A percentile compares a stretch with the other conserved stretches of the same genome.
phyloP scores from a whole-genome alignment of 2,329 filamentous ascomycete species.

The Sclerotiophoma versabilis region DNA sequence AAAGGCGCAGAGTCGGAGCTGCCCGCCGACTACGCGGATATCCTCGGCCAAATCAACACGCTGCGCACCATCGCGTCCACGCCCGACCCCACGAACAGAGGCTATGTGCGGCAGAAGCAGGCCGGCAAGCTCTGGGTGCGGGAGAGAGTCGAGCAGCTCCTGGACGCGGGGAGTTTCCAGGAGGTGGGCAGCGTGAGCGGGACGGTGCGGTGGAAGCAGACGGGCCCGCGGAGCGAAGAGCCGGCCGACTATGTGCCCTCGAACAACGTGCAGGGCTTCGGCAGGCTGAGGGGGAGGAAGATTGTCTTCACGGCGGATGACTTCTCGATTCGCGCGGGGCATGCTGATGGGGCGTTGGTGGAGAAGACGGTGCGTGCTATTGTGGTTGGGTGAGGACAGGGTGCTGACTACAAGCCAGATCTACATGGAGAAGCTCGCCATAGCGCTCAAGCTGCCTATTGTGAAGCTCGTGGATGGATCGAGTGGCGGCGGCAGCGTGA shows the following conservation, averaged over 20 bases:
- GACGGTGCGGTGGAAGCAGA: constrained; percentile 64
- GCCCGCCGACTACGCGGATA: constrained; percentile 68
- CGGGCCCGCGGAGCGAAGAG: constrained; percentile 54
- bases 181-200: constrained; percentile 69
- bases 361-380: constrained; percentile 57
- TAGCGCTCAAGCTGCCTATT: constrained; percentile 65
- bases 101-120: constrained; percentile 69
- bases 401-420: constrained; percentile 43
- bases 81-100: constrained; percentile 61
- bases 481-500: constrained; percentile 68
- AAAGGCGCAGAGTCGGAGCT: constrained; percentile 52
- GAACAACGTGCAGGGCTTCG: constrained; percentile 69
- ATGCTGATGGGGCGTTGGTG: constrained; percentile 67
- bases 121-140: constrained; percentile 71
- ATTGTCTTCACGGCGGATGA: constrained; percentile 70
- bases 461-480: constrained; percentile 70
- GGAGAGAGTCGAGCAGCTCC: constrained; percentile 65
- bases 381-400: too few species aligned
- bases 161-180: constrained; percentile 63
- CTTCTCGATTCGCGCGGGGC: constrained; percentile 68
- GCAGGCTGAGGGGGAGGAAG: constrained; percentile 60
- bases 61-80: constrained; percentile 62
- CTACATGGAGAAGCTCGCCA: constrained; percentile 68
- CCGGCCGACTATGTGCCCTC: constrained; percentile 62
- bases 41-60: constrained; percentile 63